These are phyloP conservation scores for Populus alba DNA, from an alignment of 345 rosid genomes.

Conservation along the genomic window DNA sequence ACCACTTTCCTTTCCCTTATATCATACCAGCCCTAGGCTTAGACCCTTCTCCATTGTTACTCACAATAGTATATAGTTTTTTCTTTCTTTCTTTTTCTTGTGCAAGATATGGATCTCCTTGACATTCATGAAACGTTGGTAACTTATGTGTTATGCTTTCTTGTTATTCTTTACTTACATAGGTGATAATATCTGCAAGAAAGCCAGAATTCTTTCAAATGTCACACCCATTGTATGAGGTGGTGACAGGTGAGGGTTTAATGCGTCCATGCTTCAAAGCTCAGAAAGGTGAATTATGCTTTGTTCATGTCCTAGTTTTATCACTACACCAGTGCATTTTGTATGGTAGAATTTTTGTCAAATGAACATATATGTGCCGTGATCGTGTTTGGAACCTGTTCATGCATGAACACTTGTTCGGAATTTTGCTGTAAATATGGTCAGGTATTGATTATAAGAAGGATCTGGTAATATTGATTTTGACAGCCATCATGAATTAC, in stretches of 20 bases:
- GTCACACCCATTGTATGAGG: conserved; percentile 93
- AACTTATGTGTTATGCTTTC: not conserved
- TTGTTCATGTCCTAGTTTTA: conserved; percentile 13
- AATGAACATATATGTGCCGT: not conserved
- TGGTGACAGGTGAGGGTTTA: conserved; percentile 90
- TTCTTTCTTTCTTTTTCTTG: not conserved
- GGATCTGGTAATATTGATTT: not conserved
- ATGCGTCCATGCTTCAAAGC: conserved; percentile 99
- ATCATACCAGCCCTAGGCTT: not conserved
- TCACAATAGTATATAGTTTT: not conserved
- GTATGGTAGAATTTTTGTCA: not conserved
- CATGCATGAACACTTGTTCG: not conserved
- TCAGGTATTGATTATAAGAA: not conserved
- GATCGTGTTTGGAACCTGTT: not conserved
- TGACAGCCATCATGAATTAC: not conserved
- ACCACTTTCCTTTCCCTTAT: not conserved
- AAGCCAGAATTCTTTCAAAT: conserved; percentile 98
- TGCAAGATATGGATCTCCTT: not conserved
- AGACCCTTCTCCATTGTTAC: not conserved
- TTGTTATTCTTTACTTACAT: conserved; percentile 14
- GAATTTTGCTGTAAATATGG: not conserved
- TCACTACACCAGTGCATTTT: not conserved
- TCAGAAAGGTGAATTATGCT: conserved; percentile 51
- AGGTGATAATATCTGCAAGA: conserved; percentile 96
- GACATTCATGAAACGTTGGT: not conserved